Percentiles rank a stretch among this genome's conserved stretches.
These are phyloP conservation scores for Iris macrosiphon DNA, from an alignment of 106 monocot species.

Conservation along the genomic window DNA sequence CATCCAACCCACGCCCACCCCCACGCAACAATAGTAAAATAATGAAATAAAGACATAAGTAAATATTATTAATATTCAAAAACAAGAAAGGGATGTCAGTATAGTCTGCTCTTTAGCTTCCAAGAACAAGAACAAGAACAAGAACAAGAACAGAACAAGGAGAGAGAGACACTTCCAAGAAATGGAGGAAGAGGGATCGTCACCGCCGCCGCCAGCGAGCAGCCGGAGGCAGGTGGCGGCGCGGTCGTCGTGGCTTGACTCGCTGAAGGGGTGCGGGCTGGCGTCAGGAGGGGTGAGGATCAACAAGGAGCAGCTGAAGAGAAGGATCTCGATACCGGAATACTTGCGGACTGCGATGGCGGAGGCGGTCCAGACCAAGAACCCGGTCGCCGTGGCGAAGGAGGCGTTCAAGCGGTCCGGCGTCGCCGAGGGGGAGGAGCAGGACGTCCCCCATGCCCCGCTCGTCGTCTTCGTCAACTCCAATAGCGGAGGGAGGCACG, in stretches of 20 bases:
- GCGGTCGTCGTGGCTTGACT: constrained; percentile 52
- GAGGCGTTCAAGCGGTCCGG: background rate
- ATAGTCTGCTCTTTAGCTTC: too few species aligned
- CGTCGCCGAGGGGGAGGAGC: background rate
- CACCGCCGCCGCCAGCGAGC: too few species aligned
- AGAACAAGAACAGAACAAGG: too few species aligned
- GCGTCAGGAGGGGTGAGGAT: constrained; percentile 37
- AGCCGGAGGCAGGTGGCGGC: constrained; percentile 18
- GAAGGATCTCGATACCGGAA: constrained; percentile 55
- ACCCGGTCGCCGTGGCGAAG: constrained; percentile 11
- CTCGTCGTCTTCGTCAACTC: constrained; percentile 88
- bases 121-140: too few species aligned
- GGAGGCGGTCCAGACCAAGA: constrained; percentile 37
- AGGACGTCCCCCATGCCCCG: constrained; percentile 48
- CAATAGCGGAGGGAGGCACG: constrained; percentile 73
- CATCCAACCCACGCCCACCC: too few species aligned
- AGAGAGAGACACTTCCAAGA: too few species aligned
- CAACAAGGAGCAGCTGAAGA: constrained; percentile 53
- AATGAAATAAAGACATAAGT: too few species aligned
- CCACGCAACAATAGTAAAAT: too few species aligned
- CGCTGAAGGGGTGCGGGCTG: constrained; percentile 49
- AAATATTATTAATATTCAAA: too few species aligned
- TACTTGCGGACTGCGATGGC: constrained; percentile 47
- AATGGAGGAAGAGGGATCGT: too few species aligned
- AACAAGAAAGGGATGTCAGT: too few species aligned